Base-by-base conservation (phyloP, 176 grass and related monocot species). In the Metroxylon sagu region DNA sequence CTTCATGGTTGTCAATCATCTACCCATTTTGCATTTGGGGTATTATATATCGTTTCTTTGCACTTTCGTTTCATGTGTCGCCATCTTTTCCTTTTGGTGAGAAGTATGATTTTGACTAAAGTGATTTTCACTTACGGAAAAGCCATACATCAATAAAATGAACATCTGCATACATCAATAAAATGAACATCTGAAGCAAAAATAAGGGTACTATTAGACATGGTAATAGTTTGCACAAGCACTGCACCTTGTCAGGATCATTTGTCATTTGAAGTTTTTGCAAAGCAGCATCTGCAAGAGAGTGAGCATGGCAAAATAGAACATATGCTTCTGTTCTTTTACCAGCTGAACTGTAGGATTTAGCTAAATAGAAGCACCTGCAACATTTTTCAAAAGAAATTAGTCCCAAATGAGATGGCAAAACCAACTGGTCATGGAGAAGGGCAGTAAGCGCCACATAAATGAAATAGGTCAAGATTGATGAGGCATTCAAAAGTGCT, bases 331-430 rank as follows among this genome's bases (percentile, higher is more conserved):
- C 93, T 50, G 87, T 63, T 78, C 84, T 91, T 85, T 97, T 97
- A 49, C 87, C 73, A 58, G 81, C 84, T 72, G 87, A 88, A 85
- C 93, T 91, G 62, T 97, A 97, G 60, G 87, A 97, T 69, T 88
- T 91, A 8, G 87, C 93, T 75, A 97, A 81, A 80, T 81, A 97
- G 63, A 97, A 97, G 77, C 92, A 97, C 72, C 92, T 97, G 56
- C 57, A 75, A 14, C 50, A 72, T 72, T 53, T 30, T 54, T 55
- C 59, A 80, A 69, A 65, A 68, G 65, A 64, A 71, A 68, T 43
- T 51, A 35, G 18, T 62, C 50, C 7, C 59, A 14, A 61, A 53
- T 57, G 8, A 49, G 59, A 43, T 43, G 35, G 35, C 6, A 7
- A 43, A 43, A 12, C 12, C 2, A 43, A 43, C 35, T 43, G 8